phyloP scores from a whole-genome alignment of 768 basidiomycete species.

The Pleurotus salmoneostramineus region DNA sequence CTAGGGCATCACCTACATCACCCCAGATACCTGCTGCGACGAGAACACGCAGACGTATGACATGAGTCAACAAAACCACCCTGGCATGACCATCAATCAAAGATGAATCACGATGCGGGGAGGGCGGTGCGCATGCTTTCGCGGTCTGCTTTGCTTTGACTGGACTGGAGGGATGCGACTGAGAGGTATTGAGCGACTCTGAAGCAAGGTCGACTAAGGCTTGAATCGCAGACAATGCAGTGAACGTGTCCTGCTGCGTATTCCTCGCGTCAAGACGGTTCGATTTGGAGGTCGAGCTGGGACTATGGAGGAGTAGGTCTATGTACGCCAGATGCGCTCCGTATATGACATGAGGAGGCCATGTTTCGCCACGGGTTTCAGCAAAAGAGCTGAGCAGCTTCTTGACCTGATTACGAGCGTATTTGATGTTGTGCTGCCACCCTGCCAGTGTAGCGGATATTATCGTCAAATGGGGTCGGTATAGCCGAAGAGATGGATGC shows the following conservation, averaged over 20 bases:
- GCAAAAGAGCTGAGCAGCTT: slow-evolving; percentile 46
- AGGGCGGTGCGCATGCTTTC: slow-evolving; percentile 7
- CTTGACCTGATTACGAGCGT: slow-evolving; percentile 55
- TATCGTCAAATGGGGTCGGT: slow-evolving; percentile 54
- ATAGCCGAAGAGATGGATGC: slow-evolving; percentile 64
- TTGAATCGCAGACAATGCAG: slow-evolving; percentile 27
- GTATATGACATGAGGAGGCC: slow-evolving; percentile 50
- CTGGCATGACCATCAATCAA: slow-evolving; percentile 25
- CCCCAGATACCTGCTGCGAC: slow-evolving; percentile 54
- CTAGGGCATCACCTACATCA: slow-evolving; percentile 43
- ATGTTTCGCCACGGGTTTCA: slow-evolving; percentile 27
- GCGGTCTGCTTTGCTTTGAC: background rate
- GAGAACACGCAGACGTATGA: slow-evolving; percentile 55
- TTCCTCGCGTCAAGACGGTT: slow-evolving; percentile 6
- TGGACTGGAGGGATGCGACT: slow-evolving; percentile 3
- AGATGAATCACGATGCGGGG: background rate
- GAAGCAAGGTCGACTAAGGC: slow-evolving; percentile 23
- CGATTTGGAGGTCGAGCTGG: slow-evolving; percentile 14
- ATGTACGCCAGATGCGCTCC: slow-evolving; percentile 54
- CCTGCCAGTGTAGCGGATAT: slow-evolving; percentile 59
- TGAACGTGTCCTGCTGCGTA: slow-evolving; percentile 11
- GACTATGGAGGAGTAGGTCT: slow-evolving; percentile 27
- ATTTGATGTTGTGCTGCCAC: slow-evolving; percentile 52
- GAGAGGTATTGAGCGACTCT: slow-evolving; percentile 10
- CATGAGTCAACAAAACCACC: slow-evolving; percentile 45